phyloP scores from a whole-genome alignment of 2,329 filamentous ascomycete species.

The Rachicladosporium sp. region DNA sequence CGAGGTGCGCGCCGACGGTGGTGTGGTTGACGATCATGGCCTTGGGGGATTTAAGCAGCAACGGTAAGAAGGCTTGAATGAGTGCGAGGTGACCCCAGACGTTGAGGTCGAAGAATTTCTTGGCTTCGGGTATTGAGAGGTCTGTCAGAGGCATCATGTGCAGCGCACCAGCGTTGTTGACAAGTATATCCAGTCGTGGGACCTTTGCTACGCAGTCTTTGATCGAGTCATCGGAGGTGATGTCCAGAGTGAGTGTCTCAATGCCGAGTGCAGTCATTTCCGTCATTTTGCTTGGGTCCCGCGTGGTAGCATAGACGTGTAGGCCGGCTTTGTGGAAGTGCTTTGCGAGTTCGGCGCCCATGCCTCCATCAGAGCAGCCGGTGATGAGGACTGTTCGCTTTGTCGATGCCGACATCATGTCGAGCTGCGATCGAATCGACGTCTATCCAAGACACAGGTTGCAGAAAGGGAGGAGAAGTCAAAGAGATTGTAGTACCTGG shows the following conservation, averaged over 20 bases:
- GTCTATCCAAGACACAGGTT: no score
- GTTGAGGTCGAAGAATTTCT: constrained; percentile 39
- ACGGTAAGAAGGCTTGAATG: constrained; percentile 35
- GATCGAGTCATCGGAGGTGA: constrained; percentile 28
- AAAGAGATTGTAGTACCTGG: no score
- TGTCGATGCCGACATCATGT: no score
- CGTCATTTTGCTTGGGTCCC: constrained; percentile 19
- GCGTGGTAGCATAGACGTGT: constrained; percentile 10
- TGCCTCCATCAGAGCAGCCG: constrained; percentile 27
- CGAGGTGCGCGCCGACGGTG: constrained; percentile 17
- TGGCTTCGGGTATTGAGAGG: constrained; percentile 29
- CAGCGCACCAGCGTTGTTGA: constrained; percentile 36
- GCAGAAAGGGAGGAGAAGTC: no score
- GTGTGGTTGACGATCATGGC: constrained; percentile 28
- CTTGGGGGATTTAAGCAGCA: constrained; percentile 26
- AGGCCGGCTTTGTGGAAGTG: constrained; percentile 25
- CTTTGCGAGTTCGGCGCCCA: constrained; percentile 29
- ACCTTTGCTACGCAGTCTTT: constrained; percentile 22
- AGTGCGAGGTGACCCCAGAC: constrained; percentile 31
- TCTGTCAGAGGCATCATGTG: constrained; percentile 18
- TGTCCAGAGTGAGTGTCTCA: constrained; percentile 29
- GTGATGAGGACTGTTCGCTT: constrained; percentile 15
- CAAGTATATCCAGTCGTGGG: constrained; percentile 30
- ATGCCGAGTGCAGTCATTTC: constrained; percentile 5
- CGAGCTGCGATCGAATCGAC: no score